Conservation (phyloP, 2,329 filamentous ascomycete genomes). For the Nannizzia gypsea region DNA sequence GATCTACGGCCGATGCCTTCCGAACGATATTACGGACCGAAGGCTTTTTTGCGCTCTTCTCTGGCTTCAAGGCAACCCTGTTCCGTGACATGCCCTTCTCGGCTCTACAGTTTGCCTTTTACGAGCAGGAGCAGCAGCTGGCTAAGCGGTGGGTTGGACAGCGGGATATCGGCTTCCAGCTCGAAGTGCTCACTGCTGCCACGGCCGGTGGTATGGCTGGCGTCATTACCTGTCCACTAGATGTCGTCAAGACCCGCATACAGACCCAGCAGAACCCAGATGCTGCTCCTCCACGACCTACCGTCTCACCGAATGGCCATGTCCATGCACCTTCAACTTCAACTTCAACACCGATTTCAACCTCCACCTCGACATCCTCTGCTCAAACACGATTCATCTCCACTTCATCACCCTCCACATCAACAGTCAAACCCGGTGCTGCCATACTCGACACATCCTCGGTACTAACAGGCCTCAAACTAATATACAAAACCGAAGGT, state of each 20-base stretch:
- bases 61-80: constrained; percentile 93
- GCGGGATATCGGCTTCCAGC: constrained; percentile 67
- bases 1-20: constrained; percentile 68
- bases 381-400: constrained; percentile 64
- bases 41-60: constrained; percentile 75
- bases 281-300: constrained; percentile 4
- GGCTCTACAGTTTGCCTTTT: constrained; percentile 93
- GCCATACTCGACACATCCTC: constrained; percentile 79
- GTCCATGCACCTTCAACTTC: constrained; percentile 14
- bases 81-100: constrained; percentile 93
- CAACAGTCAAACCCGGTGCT: constrained; percentile 65
- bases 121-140: constrained; percentile 80
- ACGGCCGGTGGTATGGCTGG: constrained; percentile 86
- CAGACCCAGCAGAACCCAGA: constrained; percentile 73
- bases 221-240: constrained; percentile 86
- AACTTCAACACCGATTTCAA: too few relatives aligned
- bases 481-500: constrained; percentile 87
- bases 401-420: constrained; percentile 77
- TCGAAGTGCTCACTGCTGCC: constrained; percentile 83
- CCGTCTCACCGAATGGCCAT: constrained; percentile 12
- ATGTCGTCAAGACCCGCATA: constrained; percentile 92
- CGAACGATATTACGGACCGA: constrained; percentile 74
- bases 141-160: constrained; percentile 68
- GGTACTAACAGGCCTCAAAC: constrained; percentile 65
- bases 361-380: constrained; percentile 22